Percentiles rank a stretch among this genome's conserved stretches.
Conservation (phyloP, 371 early-diverging fungal species). For the Rhizopus sp. region DNA sequence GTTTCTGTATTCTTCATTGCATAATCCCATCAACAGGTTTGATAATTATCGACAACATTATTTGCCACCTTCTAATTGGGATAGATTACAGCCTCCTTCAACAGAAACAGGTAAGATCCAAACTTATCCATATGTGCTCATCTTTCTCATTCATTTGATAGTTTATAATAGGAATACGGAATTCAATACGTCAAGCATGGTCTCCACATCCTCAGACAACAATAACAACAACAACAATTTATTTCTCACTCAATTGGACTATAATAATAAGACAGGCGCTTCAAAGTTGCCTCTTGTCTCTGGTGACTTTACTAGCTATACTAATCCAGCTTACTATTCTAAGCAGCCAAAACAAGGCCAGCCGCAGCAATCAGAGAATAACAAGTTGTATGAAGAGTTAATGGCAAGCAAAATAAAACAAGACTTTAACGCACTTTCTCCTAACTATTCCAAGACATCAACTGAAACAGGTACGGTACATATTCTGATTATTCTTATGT, state of each 20-base stretch:
- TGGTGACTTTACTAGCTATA: background rate
- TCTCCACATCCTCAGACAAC: background rate
- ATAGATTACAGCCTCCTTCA: constrained; percentile 8
- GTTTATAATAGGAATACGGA: constrained; percentile 1
- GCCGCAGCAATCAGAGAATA: no score
- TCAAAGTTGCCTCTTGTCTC: no score
- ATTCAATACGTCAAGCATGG: background rate
- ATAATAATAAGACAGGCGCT: no score
- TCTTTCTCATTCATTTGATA: background rate
- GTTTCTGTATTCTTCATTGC: constrained; percentile 33
- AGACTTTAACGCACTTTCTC: constrained; percentile 12
- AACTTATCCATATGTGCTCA: background rate
- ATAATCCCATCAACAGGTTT: constrained; percentile 16
- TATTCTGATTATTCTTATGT: background rate
- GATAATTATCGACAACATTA: constrained; percentile 13
- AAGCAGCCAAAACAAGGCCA: background rate
- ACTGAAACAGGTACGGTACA: constrained; percentile 22
- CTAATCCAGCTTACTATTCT: background rate
- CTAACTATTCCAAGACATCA: constrained; percentile 15
- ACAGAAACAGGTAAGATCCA: background rate
- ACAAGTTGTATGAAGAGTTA: background rate
- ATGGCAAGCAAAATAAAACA: constrained; percentile 6
- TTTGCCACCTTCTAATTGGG: background rate
- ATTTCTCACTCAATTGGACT: no score
- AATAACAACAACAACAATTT: no score